Base-by-base conservation (phyloP, 768 basidiomycete species). In the Gymnopilus junonius region DNA sequence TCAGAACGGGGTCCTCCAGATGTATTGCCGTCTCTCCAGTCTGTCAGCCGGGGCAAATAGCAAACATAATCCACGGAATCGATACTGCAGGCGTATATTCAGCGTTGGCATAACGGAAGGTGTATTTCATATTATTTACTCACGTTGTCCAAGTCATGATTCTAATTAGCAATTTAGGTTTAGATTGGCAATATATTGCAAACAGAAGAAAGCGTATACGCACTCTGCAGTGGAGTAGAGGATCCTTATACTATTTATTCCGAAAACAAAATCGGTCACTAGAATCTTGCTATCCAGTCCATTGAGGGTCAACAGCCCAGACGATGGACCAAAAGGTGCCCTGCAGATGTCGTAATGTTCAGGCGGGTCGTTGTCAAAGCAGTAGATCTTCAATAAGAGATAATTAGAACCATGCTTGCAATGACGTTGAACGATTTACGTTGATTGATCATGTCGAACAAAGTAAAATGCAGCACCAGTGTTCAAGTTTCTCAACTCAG, bases 131-230 rank as follows among this genome's bases (percentile, higher is more conserved):
- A 7, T 21, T n/a, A 21, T 34, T 23, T 1, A 65, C 80, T 68
- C 59, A 80, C 83, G 82, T 83, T n/a, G 82, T 80, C 83, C 83
- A 84, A 12, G 84, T 84, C 80, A 83, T 79, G 48, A 85, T 79
- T 61, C 83, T 85, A 15, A 8, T 32, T 7, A 17, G 35, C 10
- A 50, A 12, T n/a, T n/a, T n/a, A n/a, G n/a, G n/a, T n/a, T n/a
- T n/a, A 40, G 46, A 31, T 27, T 17, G 34, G 27, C 10, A 54
- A 35, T 21, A 55, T 25, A 53, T n/a, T 10, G 3, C 20, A 53
- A 32, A n/a, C n/a, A 21, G 3, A 42, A 29, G 27, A 37, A 20
- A n/a, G 32, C 8, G 14, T 5, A 56, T 5, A 73, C 79, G 20
- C 65, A 83, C 82, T 83, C 82, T 5, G 81, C 75, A 23, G 83